phyloP scores from a whole-genome alignment of 495 filamentous ascomycete genomes.

The Podospora didyma region DNA sequence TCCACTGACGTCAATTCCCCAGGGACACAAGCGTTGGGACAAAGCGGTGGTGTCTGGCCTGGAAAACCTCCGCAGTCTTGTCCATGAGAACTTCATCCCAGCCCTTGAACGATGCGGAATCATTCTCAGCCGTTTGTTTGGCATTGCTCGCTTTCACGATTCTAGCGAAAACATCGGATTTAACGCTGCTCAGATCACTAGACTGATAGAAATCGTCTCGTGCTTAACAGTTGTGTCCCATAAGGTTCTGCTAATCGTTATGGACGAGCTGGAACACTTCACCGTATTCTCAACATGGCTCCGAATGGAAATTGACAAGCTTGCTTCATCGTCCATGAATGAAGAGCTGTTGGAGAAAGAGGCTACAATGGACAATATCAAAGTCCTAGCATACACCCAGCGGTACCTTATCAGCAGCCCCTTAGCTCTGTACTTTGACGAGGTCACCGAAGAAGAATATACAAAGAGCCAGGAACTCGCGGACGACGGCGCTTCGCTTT shows the following conservation, averaged over 20 bases:
- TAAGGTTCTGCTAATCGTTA: conserved; percentile 63
- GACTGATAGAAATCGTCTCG: conserved; percentile 63
- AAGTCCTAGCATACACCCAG: conserved; percentile 51
- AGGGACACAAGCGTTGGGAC: conserved; percentile 96
- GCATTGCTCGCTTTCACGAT: conserved; percentile 76
- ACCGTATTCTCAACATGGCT: conserved; percentile 80
- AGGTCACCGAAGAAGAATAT: conserved; percentile 24
- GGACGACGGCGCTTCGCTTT: conserved; percentile 33
- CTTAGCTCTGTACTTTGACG: conserved; percentile 38
- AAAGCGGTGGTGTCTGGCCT: conserved; percentile 75
- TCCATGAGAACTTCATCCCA: conserved; percentile 83
- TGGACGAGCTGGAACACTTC: conserved; percentile 78
- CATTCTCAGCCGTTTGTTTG: conserved; percentile 79
- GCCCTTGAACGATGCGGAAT: conserved; percentile 79
- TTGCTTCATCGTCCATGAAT: conserved; percentile 37
- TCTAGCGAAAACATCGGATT: conserved; percentile 63
- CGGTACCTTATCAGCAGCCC: conserved; percentile 45
- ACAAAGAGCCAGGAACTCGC: conserved; percentile 27
- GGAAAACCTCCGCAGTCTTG: conserved; percentile 68
- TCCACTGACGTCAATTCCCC: conserved; percentile 2
- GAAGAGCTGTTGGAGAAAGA: conserved; percentile 55
- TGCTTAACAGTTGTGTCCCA: conserved; percentile 73
- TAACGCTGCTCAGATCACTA: conserved; percentile 47
- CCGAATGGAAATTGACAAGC: conserved; percentile 71
- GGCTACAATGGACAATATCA: conserved; percentile 49